Evolutionary conservation across 257 asterid species (phyloP).

Genomic region (Echites panduratus): DNA sequence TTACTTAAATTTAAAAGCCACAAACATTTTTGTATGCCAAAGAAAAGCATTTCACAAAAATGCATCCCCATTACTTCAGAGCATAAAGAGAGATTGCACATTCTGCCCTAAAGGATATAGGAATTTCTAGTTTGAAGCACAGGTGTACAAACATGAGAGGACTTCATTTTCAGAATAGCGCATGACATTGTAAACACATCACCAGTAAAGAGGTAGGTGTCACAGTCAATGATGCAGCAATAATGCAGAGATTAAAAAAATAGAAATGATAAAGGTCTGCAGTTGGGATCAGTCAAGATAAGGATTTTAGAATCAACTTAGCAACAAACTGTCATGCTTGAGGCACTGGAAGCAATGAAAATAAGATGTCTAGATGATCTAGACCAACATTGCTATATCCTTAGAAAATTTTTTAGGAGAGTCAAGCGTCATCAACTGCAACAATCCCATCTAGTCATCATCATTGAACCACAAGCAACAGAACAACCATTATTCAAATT

Average conservation of each 20-base stretch:
- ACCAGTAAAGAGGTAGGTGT: neutral
- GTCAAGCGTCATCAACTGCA: neutral
- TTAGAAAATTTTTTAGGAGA: neutral
- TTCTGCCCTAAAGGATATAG: neutral
- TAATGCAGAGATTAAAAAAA: too few species aligned
- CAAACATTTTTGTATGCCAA: neutral
- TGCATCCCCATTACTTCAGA: neutral
- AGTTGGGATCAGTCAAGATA: constrained; percentile 3
- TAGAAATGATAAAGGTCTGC: neutral
- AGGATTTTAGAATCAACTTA: neutral
- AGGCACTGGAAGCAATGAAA: neutral
- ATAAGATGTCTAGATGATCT: neutral
- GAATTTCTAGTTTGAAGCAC: neutral
- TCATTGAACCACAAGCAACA: neutral
- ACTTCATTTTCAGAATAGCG: neutral
- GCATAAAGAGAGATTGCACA: neutral
- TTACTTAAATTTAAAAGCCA: neutral
- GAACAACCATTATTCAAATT: neutral
- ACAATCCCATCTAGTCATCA: neutral
- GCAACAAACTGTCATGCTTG: neutral
- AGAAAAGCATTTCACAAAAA: neutral
- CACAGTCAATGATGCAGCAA: neutral
- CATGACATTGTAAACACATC: neutral
- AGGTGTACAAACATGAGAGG: neutral
- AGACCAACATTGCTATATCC: neutral